Base-by-base conservation (phyloP, 371 early-diverging fungal genomes). In the Apophysomyces elegans region DNA sequence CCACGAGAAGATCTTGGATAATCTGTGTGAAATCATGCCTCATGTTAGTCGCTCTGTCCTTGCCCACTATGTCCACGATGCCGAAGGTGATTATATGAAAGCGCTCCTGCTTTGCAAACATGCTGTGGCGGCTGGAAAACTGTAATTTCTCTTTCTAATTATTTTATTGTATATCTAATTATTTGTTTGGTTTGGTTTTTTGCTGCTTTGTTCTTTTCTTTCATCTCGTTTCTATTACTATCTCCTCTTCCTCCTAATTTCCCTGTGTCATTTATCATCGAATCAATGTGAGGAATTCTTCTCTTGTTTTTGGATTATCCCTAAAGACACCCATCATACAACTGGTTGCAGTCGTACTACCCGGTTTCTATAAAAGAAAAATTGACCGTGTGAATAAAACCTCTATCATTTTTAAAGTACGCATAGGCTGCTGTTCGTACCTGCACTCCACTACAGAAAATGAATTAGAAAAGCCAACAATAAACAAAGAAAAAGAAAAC, bases 281-380 rank as follows among this genome's bases (percentile, higher is more conserved):
- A 59, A 92, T 90, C 61, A 93, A 77, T 5, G 90, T 87, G 64
- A 99, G 83, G 83, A 97, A 99, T 77, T 99, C 99, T 69, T 97
- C 97, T 58, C 99, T 81, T 16, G 98, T 98, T 81, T 95, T 94
- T 47, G 92, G 92, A 64, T 96, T 91, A 54, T 90, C 85, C 47
- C 96, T 84, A 81, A 99, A 99, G 37, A 84, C 88, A 57, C 99
- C 99, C 66, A 97, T 84, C 98, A 97, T 99, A 63, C 91, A 96
- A 67, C 91, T 90, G 41, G 99, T 99, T 50, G 95, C 89, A 26
- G 99, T 99, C 56, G 86, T 83, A 72, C 92, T 91, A 26, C 96
- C 95, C 7, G 98, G 95, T 85, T 99, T 99, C 72, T 96, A 90
- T 16, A 94, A 21, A 43, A 47, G 41, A 14, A 6, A 50, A 32